Evolutionary conservation across 139 green algal genomes (phyloP).

Genomic region (Mesotaenium endlicherianum): DNA sequence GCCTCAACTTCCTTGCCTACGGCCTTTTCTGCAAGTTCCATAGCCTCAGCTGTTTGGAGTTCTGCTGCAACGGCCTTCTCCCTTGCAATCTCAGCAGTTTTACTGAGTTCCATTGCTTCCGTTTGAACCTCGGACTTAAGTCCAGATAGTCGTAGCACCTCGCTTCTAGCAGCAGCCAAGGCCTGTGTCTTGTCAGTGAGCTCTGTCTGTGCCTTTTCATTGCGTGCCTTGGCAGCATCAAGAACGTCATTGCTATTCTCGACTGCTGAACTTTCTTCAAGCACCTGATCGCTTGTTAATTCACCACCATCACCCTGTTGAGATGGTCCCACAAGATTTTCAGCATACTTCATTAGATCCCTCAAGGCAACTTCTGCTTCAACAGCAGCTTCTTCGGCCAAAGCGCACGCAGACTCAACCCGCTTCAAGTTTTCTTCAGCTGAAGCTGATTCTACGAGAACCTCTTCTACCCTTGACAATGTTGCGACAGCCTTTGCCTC

Average conservation of each 20-base stretch:
- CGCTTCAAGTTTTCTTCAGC: slow-evolving; percentile 12
- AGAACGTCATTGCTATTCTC: background rate
- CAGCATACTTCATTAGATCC: slow-evolving; percentile 10
- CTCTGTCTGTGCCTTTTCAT: slow-evolving; percentile 8
- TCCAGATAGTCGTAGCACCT: background rate
- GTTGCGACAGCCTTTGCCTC: background rate
- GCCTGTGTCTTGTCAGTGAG: background rate
- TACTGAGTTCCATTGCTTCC: slow-evolving; percentile 12
- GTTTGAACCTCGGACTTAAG: background rate
- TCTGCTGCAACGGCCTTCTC: slow-evolving; percentile 20
- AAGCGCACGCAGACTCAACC: background rate
- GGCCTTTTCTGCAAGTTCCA: slow-evolving; percentile 28
- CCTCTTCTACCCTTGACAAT: slow-evolving; percentile 2
- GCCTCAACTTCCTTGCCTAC: slow-evolving; percentile 37
- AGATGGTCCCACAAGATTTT: background rate
- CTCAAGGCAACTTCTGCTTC: slow-evolving; percentile 14
- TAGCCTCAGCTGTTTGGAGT: slow-evolving; percentile 14
- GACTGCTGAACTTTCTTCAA: slow-evolving; percentile 10
- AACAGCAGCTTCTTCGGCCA: background rate
- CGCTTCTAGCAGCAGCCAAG: background rate
- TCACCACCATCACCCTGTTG: background rate
- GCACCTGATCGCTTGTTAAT: background rate
- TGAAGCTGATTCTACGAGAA: background rate
- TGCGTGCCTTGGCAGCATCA: background rate
- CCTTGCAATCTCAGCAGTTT: slow-evolving; percentile 13